A percentile compares a stretch with the other conserved stretches of the same genome.
phyloP scores from a whole-genome alignment of 139 green algal genomes.

The Haematococcus lacustris region DNA sequence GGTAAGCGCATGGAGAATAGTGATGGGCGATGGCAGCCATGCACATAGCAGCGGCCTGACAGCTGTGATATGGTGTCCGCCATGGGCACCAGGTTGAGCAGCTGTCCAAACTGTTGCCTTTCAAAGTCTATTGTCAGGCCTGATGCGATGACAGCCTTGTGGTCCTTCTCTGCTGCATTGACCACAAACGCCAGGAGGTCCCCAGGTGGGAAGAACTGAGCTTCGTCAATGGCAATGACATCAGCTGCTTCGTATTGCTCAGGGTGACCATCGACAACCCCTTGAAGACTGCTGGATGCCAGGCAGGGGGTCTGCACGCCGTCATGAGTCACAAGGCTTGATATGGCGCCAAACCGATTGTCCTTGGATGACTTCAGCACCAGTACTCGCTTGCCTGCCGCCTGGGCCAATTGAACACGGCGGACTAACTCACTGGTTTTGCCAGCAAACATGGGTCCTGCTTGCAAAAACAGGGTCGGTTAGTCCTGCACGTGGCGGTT shows the following conservation, averaged over 20 bases:
- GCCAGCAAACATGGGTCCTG: slow-evolving; percentile 74
- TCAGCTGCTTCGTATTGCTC: slow-evolving; percentile 13
- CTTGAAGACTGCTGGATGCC: background rate
- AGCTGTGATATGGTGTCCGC: background rate
- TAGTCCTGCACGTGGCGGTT: no score
- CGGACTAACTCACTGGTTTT: slow-evolving; percentile 60
- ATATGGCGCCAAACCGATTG: slow-evolving; percentile 41
- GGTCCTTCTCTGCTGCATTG: slow-evolving; percentile 39
- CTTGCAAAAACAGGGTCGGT: no score
- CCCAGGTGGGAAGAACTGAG: slow-evolving; percentile 51
- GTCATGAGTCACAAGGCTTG: slow-evolving; percentile 9
- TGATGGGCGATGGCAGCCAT: background rate
- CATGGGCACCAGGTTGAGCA: background rate
- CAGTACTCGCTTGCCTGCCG: slow-evolving; percentile 26
- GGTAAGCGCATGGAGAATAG: background rate
- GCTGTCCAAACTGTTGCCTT: slow-evolving; percentile 7
- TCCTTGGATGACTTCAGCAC: slow-evolving; percentile 61
- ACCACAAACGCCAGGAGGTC: slow-evolving; percentile 65
- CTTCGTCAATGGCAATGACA: slow-evolving; percentile 80
- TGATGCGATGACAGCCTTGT: slow-evolving; percentile 59
- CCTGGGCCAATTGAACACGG: slow-evolving; percentile 30
- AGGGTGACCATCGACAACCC: background rate
- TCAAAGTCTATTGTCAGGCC: slow-evolving; percentile 72
- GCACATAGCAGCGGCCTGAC: background rate
- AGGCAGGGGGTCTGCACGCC: slow-evolving; percentile 12